phyloP scores from a whole-genome alignment of 176 grass and related monocot species.

The Oropetium thomaeum region DNA sequence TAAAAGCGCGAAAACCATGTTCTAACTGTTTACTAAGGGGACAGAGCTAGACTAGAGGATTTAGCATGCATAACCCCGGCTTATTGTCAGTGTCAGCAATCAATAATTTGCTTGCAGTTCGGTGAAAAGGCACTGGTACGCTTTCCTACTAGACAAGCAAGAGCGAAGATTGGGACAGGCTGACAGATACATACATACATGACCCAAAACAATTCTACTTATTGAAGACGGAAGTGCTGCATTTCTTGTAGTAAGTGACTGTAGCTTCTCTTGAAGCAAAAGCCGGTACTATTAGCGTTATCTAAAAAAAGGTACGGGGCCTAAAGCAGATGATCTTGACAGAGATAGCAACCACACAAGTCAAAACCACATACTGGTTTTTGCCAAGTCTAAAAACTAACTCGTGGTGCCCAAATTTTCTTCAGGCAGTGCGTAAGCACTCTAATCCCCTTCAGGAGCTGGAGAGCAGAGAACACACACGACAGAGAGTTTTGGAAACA shows the following conservation, averaged over 20 bases:
- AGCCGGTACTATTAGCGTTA: too few species aligned
- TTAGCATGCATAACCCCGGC: neutral
- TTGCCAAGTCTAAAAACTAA: neutral
- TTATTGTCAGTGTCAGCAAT: neutral
- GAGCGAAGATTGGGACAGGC: neutral
- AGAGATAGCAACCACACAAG: neutral
- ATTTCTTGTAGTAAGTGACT: too few species aligned
- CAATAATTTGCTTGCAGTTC: neutral
- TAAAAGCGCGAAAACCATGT: neutral
- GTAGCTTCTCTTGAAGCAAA: too few species aligned
- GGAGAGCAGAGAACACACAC: too few species aligned
- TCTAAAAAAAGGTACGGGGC: too few species aligned
- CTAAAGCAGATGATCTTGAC: neutral
- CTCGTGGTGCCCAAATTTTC: neutral
- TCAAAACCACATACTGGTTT: neutral
- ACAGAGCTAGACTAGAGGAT: neutral
- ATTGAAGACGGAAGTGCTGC: too few species aligned
- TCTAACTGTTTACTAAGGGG: neutral
- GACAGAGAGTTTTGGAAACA: too few species aligned
- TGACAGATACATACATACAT: constrained; percentile 5
- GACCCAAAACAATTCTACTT: too few species aligned
- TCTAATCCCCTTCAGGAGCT: neutral
- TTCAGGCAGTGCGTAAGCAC: neutral
- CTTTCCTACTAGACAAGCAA: constrained; percentile 12
- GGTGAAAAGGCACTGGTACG: neutral